Conservation (phyloP, 192 early-diverging fungal species). For the Lobulomyces angularis region DNA sequence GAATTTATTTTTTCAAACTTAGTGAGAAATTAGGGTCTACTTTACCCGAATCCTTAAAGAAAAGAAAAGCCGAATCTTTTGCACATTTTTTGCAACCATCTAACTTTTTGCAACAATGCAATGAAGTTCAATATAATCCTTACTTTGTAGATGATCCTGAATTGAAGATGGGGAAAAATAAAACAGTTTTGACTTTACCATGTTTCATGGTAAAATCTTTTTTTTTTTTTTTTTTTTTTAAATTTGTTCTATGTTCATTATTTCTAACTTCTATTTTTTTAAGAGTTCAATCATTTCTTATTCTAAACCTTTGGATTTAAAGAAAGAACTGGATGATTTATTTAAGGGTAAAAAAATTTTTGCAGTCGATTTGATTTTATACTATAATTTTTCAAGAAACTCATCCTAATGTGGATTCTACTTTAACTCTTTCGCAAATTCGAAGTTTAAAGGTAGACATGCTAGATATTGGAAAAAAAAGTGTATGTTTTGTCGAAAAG, state of each 20-base stretch:
- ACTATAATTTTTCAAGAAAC: slow-evolving; percentile 62
- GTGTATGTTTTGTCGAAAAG: slow-evolving; percentile 6
- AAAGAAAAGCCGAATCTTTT: too few relatives aligned
- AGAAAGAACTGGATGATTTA: slow-evolving; percentile 79
- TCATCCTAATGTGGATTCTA: slow-evolving; percentile 68
- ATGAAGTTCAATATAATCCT: too few relatives aligned
- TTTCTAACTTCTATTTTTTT: slow-evolving; percentile 6
- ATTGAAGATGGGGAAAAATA: slow-evolving; percentile 62
- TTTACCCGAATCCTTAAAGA: too few relatives aligned
- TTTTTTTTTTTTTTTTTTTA: neutral
- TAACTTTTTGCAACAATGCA: too few relatives aligned
- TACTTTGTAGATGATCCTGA: slow-evolving; percentile 78
- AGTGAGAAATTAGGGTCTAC: too few relatives aligned
- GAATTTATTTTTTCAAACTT: too few relatives aligned
- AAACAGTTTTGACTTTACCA: slow-evolving; percentile 67
- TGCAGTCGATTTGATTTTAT: too few relatives aligned
- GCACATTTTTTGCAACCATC: too few relatives aligned
- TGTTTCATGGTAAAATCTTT: slow-evolving; percentile 55
- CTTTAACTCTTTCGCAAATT: slow-evolving; percentile 80
- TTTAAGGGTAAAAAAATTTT: too few relatives aligned
- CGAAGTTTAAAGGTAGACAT: slow-evolving; percentile 65
- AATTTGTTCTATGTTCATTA: slow-evolving; percentile 1
- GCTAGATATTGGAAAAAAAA: slow-evolving; percentile 33
- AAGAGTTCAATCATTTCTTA: slow-evolving; percentile 75
- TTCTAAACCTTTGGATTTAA: slow-evolving; percentile 66